These are phyloP conservation scores for Alternaria infectoria DNA, from an alignment of 2,329 filamentous ascomycete species.

Conservation along the genomic window DNA sequence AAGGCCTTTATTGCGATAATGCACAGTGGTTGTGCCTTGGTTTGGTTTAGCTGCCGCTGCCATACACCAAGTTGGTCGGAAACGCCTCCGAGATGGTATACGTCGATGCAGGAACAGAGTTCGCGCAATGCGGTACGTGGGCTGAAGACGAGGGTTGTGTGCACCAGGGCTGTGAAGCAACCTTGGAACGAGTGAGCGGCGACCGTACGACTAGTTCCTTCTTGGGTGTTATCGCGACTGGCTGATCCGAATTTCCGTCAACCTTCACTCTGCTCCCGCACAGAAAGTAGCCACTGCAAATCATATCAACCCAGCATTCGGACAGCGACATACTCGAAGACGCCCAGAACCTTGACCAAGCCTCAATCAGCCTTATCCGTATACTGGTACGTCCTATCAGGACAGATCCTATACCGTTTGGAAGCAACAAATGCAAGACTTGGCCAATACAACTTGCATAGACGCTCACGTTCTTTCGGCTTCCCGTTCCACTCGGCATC, in stretches of 20 bases:
- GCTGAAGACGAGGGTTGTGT: background rate
- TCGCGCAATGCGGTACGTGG: slow-evolving; percentile 7
- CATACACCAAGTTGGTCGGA: slow-evolving; percentile 20
- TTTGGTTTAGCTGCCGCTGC: slow-evolving; percentile 33
- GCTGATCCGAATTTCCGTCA: slow-evolving; percentile 18
- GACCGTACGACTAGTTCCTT: background rate
- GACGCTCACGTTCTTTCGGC: slow-evolving; percentile 16
- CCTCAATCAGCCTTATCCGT: slow-evolving; percentile 1
- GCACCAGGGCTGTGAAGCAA: background rate
- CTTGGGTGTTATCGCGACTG: background rate
- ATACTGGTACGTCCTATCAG: background rate
- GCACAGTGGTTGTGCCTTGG: slow-evolving; percentile 22
- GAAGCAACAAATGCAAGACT: slow-evolving; percentile 8
- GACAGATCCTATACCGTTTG: background rate
- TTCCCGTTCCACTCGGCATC: slow-evolving; percentile 18
- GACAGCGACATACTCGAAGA: slow-evolving; percentile 12
- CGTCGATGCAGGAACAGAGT: slow-evolving; percentile 19
- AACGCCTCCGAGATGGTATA: slow-evolving; percentile 20
- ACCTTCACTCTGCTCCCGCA: slow-evolving; percentile 14
- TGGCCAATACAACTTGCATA: slow-evolving; percentile 26
- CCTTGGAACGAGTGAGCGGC: background rate
- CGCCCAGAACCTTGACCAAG: slow-evolving; percentile 7
- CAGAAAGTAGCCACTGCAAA: slow-evolving; percentile 4
- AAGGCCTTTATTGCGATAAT: slow-evolving; percentile 17
- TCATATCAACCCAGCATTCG: slow-evolving; percentile 28